phyloP scores from a whole-genome alignment of 371 early-diverging fungal species.

The Mortierella sp. region DNA sequence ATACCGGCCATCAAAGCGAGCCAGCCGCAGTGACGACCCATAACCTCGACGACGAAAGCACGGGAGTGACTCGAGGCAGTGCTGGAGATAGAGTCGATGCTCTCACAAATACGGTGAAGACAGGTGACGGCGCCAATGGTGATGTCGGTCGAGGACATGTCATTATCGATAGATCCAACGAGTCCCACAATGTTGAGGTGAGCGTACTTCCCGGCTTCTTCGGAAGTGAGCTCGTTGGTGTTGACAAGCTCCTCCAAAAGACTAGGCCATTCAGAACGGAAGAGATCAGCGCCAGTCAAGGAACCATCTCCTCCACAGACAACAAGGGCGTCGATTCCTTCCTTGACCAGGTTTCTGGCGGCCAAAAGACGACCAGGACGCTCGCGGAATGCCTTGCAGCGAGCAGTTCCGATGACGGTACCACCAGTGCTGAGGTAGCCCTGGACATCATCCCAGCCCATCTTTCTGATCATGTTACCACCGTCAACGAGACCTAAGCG shows the following conservation, averaged over 20 bases:
- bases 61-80: conserved; percentile 98
- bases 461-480: conserved; percentile 87
- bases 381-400: conserved; percentile 90
- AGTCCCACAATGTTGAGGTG: conserved; percentile 95
- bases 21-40: conserved; percentile 99
- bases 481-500: conserved; percentile 92
- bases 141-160: conserved; percentile 97
- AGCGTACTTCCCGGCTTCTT: conserved; percentile 70
- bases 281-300: conserved; percentile 95
- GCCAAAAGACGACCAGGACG: conserved; percentile 92
- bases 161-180: conserved; percentile 98
- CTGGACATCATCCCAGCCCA: conserved; percentile 94
- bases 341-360: conserved; percentile 88
- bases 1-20: conserved; percentile 98
- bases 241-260: conserved; percentile 84
- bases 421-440: conserved; percentile 92
- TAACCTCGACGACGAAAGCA: conserved; percentile 99
- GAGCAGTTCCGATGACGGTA: conserved; percentile 97
- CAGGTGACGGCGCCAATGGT: conserved; percentile 98
- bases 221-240: conserved; percentile 63
- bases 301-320: conserved; percentile 99
- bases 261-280: conserved; percentile 94
- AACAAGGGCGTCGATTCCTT: conserved; percentile 96
- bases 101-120: conserved; percentile 97
- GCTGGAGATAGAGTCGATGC: conserved; percentile 94